phyloP scores from a whole-genome alignment of 257 asterid species.

The Apocynum venetum region DNA sequence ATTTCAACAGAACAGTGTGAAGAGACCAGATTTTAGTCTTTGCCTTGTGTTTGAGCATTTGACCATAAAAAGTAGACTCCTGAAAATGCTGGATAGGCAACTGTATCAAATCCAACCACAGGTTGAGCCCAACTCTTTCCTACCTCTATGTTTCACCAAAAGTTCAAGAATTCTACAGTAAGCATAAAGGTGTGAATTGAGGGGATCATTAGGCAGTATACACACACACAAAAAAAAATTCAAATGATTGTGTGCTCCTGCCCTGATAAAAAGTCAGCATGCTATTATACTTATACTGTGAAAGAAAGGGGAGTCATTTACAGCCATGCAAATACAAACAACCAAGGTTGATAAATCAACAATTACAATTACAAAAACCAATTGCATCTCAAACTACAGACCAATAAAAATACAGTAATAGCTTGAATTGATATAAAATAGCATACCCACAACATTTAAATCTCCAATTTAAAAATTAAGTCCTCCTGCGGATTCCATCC shows the following conservation, averaged over 20 bases:
- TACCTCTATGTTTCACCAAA: background rate
- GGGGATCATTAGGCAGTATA: background rate
- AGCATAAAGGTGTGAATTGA: background rate
- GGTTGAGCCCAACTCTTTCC: background rate
- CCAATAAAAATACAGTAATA: background rate
- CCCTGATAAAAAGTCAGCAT: background rate
- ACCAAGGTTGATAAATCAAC: background rate
- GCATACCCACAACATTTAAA: background rate
- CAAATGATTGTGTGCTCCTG: background rate
- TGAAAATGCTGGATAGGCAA: background rate
- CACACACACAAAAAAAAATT: background rate
- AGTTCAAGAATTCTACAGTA: background rate
- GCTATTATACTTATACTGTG: background rate
- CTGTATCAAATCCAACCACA: background rate
- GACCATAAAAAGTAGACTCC: background rate
- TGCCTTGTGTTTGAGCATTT: background rate
- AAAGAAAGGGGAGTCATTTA: background rate
- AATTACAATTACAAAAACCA: background rate
- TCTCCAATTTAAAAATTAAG: background rate
- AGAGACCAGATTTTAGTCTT: background rate
- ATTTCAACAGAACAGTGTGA: background rate
- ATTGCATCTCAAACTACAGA: background rate
- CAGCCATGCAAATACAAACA: background rate
- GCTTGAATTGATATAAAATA: constrained; percentile 2
- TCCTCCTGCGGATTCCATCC: background rate